Base-by-base conservation (phyloP, 148 eudicot genomes). In the Chenopodium berlandieri region DNA sequence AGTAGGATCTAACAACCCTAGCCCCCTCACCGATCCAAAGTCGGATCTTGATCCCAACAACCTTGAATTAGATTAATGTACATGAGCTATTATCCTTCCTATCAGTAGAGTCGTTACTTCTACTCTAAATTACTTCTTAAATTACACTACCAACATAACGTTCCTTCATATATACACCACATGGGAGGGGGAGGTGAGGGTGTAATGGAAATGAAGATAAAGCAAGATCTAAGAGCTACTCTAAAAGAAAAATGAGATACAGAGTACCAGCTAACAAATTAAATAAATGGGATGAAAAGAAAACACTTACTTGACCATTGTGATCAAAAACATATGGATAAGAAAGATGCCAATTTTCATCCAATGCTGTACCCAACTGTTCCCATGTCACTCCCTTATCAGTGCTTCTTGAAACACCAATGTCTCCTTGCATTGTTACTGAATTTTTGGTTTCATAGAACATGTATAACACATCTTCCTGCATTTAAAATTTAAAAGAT, bases 291-390 rank as follows among this genome's bases (percentile, higher is more conserved):
- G n/a, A 80, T 75, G 23, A n/a, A 6, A 40, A 67, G 71, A 75
- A 27, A 75, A 73, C 89, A 4, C 75, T 84, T 90, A 94, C 99
- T 73, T 94, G 88, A 76, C 86, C 95, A 73, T 89, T 84, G 87
- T 89, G 89, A 64, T 89, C 78, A 73, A 96, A 96, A 81, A 96
- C 87, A 78, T 88, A 96, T 27, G 99, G 99, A 82, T 88, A 94
- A 56, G 99, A 96, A 79, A 96, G 98, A 86, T 96, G 99, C 99
- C 99, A 96, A 40, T 90, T 91, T 78, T 96, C 99, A 86, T 96
- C 98, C 81, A 96, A 88, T 74, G 94, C 99, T 77, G 89, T 86
- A 60, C 99, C 99, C 87, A 96, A 77, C 76, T 85, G 94, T 87
- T 94, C 82, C 99, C 99, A 96, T 46, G 98, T 89, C 37, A 92